Evolutionary conservation across 192 early-diverging fungal genomes (phyloP).

Genomic region (Podila verticillata): DNA sequence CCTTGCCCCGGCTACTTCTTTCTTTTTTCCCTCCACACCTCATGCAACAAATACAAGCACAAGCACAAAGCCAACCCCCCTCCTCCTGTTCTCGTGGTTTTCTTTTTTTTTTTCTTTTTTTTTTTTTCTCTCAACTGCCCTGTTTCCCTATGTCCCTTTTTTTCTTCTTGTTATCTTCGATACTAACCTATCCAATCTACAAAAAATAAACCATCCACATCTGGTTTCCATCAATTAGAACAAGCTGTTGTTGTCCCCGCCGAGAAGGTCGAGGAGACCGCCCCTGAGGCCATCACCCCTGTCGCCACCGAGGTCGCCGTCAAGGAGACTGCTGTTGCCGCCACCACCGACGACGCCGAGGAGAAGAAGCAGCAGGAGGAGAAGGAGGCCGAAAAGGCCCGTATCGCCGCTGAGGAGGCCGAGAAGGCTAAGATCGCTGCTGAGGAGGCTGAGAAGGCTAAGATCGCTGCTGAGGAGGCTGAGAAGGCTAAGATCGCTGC

Average conservation of each 20-base stretch:
- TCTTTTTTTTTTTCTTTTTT: background rate
- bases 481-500: background rate
- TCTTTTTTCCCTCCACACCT: background rate
- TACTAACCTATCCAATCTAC: background rate
- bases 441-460: conserved; percentile 11
- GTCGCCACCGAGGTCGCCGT: conserved; percentile 9
- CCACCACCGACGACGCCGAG: background rate
- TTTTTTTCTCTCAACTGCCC: no score
- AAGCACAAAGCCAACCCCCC: background rate
- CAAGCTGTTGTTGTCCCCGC: conserved; percentile 15
- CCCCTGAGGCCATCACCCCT: background rate
- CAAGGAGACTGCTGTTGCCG: conserved; percentile 5
- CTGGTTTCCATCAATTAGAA: conserved; percentile 18
- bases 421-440: conserved; percentile 19
- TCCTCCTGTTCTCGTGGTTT: conserved; percentile 5
- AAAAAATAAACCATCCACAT: background rate
- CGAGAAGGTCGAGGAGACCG: conserved; percentile 11
- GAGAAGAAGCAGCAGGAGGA: conserved; percentile 4
- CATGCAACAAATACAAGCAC: background rate
- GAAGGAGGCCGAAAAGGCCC: conserved; percentile 6
- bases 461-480: conserved; percentile 9
- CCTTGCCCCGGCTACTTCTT: background rate
- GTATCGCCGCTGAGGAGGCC: conserved; percentile 6
- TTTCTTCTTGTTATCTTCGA: background rate
- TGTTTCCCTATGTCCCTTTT: background rate